These are phyloP conservation scores for Pseudogymnoascus sp. DNA, from an alignment of 2,329 filamentous ascomycete species.

Conservation along the genomic window DNA sequence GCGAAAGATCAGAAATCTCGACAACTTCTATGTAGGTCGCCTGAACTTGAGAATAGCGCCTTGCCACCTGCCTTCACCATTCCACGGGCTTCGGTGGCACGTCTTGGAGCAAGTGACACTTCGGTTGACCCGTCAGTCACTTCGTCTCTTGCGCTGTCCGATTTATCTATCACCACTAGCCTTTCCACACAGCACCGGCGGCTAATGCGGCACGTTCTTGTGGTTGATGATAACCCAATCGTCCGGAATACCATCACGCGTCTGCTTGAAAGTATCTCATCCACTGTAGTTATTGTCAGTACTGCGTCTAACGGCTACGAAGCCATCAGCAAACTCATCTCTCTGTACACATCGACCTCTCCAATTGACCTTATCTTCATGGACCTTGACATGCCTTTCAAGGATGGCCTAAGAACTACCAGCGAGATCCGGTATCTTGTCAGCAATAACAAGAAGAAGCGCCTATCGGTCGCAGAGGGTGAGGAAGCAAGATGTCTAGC, in stretches of 20 bases:
- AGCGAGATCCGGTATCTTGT: neutral
- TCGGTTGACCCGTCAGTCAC: neutral
- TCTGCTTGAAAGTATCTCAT: constrained; percentile 40
- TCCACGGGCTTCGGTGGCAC: neutral
- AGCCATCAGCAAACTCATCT: constrained; percentile 44
- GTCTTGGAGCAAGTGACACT: neutral
- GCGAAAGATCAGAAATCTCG: constrained; percentile 15
- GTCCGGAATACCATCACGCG: constrained; percentile 51
- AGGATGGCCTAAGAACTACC: neutral
- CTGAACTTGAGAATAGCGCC: neutral
- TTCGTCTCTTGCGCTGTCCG: neutral
- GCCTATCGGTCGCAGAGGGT: neutral
- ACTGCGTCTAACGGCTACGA: constrained; percentile 49
- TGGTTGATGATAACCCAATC: constrained; percentile 56
- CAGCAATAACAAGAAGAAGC: neutral
- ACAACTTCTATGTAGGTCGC: constrained; percentile 14
- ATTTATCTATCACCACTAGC: neutral
- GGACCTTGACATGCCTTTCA: constrained; percentile 52
- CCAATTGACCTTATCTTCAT: constrained; percentile 51
- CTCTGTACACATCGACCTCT: neutral
- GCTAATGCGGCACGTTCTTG: constrained; percentile 34
- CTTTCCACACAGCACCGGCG: constrained; percentile 10
- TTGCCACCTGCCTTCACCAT: neutral
- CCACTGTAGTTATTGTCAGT: constrained; percentile 32
- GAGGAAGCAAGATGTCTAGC: neutral